Conservation (phyloP, 306 rosid genomes). For the Sechiopsis laciniata region DNA sequence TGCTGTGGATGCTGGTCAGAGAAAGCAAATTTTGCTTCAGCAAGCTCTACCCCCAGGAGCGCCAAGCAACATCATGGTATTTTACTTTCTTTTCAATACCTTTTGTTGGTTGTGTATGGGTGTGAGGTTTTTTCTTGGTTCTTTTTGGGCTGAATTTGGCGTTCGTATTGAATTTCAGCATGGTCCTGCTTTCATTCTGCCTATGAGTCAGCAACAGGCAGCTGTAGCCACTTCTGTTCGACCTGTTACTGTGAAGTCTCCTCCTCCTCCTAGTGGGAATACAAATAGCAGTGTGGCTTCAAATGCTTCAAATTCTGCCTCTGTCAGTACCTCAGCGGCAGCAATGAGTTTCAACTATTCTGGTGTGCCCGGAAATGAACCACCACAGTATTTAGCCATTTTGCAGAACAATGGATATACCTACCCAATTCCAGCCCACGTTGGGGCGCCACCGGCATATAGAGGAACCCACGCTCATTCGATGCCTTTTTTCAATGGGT, state of each 20-base stretch:
- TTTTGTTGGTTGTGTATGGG: not conserved
- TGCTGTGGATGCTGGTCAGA: constrained; percentile 52
- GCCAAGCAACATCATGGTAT: constrained; percentile 77
- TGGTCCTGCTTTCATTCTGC: constrained; percentile 82
- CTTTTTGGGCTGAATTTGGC: not conserved
- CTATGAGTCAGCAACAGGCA: constrained; percentile 82
- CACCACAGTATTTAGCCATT: constrained; percentile 83
- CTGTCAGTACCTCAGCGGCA: constrained; percentile 37
- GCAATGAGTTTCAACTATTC: constrained; percentile 88
- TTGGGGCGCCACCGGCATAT: constrained; percentile 75
- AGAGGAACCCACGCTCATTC: constrained; percentile 78
- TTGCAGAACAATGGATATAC: constrained; percentile 81
- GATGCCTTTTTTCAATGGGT: constrained; percentile 70
- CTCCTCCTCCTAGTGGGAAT: constrained; percentile 34
- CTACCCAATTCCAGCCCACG: constrained; percentile 79
- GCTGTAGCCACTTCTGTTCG: constrained; percentile 65
- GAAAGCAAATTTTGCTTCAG: constrained; percentile 77
- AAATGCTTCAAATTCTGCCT: constrained; percentile 33
- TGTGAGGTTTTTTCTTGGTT: not conserved
- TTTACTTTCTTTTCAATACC: not conserved
- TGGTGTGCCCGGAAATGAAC: constrained; percentile 60
- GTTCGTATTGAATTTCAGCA: constrained; percentile 38
- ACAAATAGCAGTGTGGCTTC: constrained; percentile 43
- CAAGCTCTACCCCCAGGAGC: constrained; percentile 81
- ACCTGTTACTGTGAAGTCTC: constrained; percentile 69